phyloP scores from a whole-genome alignment of 139 green algal species.

The Asterochloris sp. region DNA sequence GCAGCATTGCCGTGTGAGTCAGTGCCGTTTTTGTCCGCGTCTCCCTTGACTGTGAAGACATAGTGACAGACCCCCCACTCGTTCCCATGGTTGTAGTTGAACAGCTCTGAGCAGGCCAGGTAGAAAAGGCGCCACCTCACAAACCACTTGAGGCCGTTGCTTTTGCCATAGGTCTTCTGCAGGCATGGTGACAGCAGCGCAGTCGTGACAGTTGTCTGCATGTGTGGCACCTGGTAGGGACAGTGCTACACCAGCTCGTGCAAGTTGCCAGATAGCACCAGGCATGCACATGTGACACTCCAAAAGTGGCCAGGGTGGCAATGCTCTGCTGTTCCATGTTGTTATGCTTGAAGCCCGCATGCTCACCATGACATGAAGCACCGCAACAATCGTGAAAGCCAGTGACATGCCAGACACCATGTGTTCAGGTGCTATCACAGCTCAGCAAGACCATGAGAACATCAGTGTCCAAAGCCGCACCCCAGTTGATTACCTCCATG shows the following conservation, averaged over 20 bases:
- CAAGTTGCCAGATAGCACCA: not conserved
- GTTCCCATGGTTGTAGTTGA: conserved; percentile 74
- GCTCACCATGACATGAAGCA: not conserved
- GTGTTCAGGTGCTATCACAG: no score
- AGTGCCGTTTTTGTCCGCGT: no score
- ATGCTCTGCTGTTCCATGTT: not conserved
- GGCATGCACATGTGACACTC: not conserved
- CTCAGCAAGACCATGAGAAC: not conserved
- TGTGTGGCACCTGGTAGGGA: not conserved
- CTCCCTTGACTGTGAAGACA: conserved; percentile 34
- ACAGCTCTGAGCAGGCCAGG: conserved; percentile 89
- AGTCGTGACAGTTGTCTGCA: not conserved
- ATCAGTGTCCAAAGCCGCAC: not conserved
- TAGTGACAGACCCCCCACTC: conserved; percentile 87
- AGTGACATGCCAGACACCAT: no score
- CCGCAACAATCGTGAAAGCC: no score
- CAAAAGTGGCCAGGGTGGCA: not conserved
- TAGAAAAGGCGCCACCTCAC: conserved; percentile 88
- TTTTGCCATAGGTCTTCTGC: conserved; percentile 63
- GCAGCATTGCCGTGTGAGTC: no score
- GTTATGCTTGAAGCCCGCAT: no score
- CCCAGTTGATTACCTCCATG: conserved; percentile 28
- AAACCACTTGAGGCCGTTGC: conserved; percentile 52
- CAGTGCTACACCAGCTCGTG: not conserved
- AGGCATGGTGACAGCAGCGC: not conserved